These are phyloP conservation scores for Phytopythium cucurbitacearum DNA, from an alignment of 352 stramenopile genomes.

Conservation along the genomic window DNA sequence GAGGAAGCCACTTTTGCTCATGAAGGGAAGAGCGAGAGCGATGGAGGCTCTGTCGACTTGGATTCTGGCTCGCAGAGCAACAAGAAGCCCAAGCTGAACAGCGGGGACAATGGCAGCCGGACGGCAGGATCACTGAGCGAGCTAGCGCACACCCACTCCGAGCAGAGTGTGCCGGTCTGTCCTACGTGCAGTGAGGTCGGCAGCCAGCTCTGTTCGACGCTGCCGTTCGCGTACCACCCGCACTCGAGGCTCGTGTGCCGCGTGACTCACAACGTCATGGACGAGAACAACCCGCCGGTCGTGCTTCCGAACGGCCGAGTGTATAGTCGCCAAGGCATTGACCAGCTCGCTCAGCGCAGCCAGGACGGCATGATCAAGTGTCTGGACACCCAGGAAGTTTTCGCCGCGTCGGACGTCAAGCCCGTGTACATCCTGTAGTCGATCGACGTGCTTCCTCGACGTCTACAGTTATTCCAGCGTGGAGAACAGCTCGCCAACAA, in stretches of 20 bases:
- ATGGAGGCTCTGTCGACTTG: slow-evolving; percentile 8
- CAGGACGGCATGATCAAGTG: slow-evolving; percentile 62
- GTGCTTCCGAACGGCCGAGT: slow-evolving; percentile 81
- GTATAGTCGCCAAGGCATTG: slow-evolving; percentile 75
- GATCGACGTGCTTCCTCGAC: not conserved
- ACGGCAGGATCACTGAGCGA: not conserved
- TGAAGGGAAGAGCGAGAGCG: slow-evolving; percentile 10
- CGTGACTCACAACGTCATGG: slow-evolving; percentile 74
- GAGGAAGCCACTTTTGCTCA: slow-evolving; percentile 14
- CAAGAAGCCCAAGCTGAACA: slow-evolving; percentile 43
- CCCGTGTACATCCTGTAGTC: slow-evolving; percentile 75
- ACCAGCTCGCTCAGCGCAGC: slow-evolving; percentile 39
- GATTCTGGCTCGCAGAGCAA: slow-evolving; percentile 28
- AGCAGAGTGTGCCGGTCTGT: slow-evolving; percentile 45
- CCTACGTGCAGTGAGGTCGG: slow-evolving; percentile 73
- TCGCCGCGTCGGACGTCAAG: slow-evolving; percentile 52
- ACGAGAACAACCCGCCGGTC: slow-evolving; percentile 81
- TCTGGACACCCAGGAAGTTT: slow-evolving; percentile 68
- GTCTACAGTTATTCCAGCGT: not conserved
- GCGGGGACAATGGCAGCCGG: slow-evolving; percentile 1
- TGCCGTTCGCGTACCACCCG: slow-evolving; percentile 80
- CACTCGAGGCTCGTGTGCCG: slow-evolving; percentile 81
- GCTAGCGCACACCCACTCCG: slow-evolving; percentile 10
- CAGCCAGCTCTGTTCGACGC: slow-evolving; percentile 38
- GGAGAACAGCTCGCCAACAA: not conserved